Evolutionary conservation across 352 stramenopile genomes (phyloP), one percentile per base, ranked within the genome.

Genomic region (Globisporangium emineosum): DNA sequence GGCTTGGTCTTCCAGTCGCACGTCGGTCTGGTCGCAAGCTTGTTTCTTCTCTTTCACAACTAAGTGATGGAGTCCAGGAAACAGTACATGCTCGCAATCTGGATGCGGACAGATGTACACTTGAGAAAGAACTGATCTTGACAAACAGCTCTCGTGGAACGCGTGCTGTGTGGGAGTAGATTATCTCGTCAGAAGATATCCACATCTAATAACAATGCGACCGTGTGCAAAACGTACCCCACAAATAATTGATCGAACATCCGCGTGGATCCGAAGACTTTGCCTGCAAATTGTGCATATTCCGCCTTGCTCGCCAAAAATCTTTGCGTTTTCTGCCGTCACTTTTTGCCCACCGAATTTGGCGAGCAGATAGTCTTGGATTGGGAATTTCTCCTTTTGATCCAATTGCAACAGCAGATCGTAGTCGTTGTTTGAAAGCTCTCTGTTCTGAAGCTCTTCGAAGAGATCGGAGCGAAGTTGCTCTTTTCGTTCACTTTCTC

Each of bases 351-450:
- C 81, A 5, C 63, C 66, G 33, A 94, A 57, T 30, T 72, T 65
- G 15, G 77, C 70, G n/a, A 93, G 63, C 29, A 94, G 56, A 60
- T 81, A 94, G 23, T 92, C 80, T 65, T 91, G 83, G n/a, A 94
- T 57, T n/a, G 80, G 76, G 19, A 58, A 70, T 27, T 86, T 88
- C 23, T 82, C 78, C 3, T 64, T 66, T 45, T 79, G 70, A 57
- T 94, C 86, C 0, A 94, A 67, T 37, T 94, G 75, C 13, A 93
- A 68, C 1, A 95, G 66, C 6, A 92, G 50, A 50, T 93, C 85
- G 57, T 94, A 95, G 64, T 95, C 86, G 45, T 90, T 90, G n/a
- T 81, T 92, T 32, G 85, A 90, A 8, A 95, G 70, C 40, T 95
- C 86, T 65, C 86, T 73, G 35, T 66, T 80, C 62, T 94, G 75